Conservation (phyloP, 345 rosid species). For the Eucalyptus regnans region DNA sequence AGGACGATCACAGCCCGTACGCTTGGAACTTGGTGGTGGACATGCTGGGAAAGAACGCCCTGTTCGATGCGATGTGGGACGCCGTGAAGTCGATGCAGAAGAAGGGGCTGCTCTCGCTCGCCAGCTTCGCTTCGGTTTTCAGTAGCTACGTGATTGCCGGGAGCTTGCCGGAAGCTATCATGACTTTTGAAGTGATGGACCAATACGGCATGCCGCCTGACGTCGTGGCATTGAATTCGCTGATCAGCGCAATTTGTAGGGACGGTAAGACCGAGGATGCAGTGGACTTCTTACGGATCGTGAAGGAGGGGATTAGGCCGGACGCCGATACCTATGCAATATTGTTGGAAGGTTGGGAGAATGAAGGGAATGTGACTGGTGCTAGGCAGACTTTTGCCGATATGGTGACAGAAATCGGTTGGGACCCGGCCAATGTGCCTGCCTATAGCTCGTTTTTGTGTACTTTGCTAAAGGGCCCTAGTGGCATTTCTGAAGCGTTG, state of each 20-base stretch:
- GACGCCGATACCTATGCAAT: conserved; percentile 45
- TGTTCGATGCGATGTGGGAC: conserved; percentile 69
- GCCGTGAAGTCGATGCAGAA: conserved; percentile 43
- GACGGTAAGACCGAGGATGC: conserved; percentile 33
- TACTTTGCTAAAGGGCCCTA: conserved; percentile 27
- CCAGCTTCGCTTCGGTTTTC: conserved; percentile 57
- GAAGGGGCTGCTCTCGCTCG: conserved; percentile 32
- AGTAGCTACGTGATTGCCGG: conserved; percentile 35
- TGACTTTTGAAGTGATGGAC: conserved; percentile 44
- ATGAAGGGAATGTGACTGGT: conserved; percentile 20
- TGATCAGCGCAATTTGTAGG: conserved; percentile 55
- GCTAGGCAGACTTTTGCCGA: conserved; percentile 22
- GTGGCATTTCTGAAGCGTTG: conserved; percentile 26
- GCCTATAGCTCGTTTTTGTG: conserved; percentile 37
- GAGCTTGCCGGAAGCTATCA: conserved; percentile 24
- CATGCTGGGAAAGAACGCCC: conserved; percentile 38
- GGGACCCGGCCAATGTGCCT: conserved; percentile 39
- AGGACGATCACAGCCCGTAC: conserved; percentile 40
- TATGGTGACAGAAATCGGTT: conserved; percentile 41
- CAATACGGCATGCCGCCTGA: conserved; percentile 30
- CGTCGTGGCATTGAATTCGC: conserved; percentile 38
- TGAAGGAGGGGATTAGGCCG: conserved; percentile 19
- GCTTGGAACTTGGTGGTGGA: conserved; percentile 68
- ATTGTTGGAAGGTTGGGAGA: conserved; percentile 57
- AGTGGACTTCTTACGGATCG: conserved; percentile 19